Evolutionary conservation across 176 grass and related monocot species (phyloP), one percentile per base, ranked within the genome.

Genomic region (Olyra latifolia): DNA sequence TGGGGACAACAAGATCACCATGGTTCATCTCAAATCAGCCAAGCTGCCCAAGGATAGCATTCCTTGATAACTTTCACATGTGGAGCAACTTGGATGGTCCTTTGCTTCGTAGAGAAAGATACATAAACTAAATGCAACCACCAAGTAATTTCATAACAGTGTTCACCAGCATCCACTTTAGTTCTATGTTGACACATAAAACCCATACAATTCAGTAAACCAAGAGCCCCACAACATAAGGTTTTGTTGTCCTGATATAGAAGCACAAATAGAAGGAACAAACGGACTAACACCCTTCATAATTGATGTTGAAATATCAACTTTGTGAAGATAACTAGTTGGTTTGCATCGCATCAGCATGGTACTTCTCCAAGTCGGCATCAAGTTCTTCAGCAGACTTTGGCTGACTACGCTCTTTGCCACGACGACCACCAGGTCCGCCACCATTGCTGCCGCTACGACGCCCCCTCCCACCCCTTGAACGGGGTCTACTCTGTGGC

Each of bases 321-420:
- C 16, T 5, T 30, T 50, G 11, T 1, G 42, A 89, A 79, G 56
- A 50, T 71, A 59, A 70, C 82, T 87, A 95, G 60, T 98, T 98
- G 59, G 88, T 95, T 79, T 99, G 93, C 97, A 99, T 99, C 2
- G 91, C 80, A 78, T 93, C 79, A 10, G 81, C 80, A 69, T 99
- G 97, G 66, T 99, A 99, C 55, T 95, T 99, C 65, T 99, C 97
- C 97, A 99, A 87, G 40, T 99, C 97, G 71, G 93, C 91, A 89
- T 99, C 97, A n/a, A 99, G 97, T 72, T 93, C 88, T 69, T 90
- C 88, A 62, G 93, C 87, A 35, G 93, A 99, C 78, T 60, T 71
- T 52, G 90, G 86, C 63, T 87, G 78, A 59, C 49, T 74, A 24
- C 66, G 62, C 29, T 81, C 92, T 91, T 89, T 93, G 27, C 88